phyloP scores from a whole-genome alignment of 106 monocot species.

The Phalaenopsis equestris region DNA sequence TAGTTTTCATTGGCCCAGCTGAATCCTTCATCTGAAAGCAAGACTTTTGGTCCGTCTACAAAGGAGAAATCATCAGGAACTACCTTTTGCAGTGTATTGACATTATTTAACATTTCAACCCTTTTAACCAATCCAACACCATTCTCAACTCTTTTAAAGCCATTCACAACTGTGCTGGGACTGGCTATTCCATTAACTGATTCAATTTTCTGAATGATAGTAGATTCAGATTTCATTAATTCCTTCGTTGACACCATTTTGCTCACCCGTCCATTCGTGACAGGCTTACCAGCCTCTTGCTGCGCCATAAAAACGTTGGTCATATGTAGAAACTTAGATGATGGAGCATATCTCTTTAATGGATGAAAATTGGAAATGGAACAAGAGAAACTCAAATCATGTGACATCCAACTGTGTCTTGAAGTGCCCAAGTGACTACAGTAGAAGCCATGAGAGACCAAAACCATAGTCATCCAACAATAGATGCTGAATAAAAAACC shows the following conservation, averaged over 20 bases:
- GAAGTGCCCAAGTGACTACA: constrained; percentile 11
- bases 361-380: constrained; percentile 17
- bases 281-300: constrained; percentile 21
- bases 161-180: constrained; percentile 19
- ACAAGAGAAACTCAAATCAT: constrained; percentile 33
- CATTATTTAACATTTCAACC: constrained; percentile 24
- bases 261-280: constrained; percentile 27
- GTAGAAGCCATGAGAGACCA: constrained; percentile 31
- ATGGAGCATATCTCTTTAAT: constrained; percentile 10
- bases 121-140: constrained; percentile 34
- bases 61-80: constrained; percentile 22
- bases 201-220: constrained; percentile 3
- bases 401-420: constrained; percentile 2
- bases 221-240: constrained; percentile 19
- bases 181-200: neutral
- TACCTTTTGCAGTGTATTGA: constrained; percentile 20
- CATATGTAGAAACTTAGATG: constrained; percentile 2
- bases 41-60: constrained; percentile 44
- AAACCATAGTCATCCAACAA: constrained; percentile 26
- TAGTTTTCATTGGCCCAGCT: constrained; percentile 90
- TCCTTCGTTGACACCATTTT: constrained; percentile 65
- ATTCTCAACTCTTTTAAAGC: constrained; percentile 31
- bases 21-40: constrained; percentile 83
- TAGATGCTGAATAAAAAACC: neutral
- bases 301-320: constrained; percentile 8